Base-by-base conservation (phyloP, 495 filamentous ascomycete species). In the Evansstolkia leycettana region DNA sequence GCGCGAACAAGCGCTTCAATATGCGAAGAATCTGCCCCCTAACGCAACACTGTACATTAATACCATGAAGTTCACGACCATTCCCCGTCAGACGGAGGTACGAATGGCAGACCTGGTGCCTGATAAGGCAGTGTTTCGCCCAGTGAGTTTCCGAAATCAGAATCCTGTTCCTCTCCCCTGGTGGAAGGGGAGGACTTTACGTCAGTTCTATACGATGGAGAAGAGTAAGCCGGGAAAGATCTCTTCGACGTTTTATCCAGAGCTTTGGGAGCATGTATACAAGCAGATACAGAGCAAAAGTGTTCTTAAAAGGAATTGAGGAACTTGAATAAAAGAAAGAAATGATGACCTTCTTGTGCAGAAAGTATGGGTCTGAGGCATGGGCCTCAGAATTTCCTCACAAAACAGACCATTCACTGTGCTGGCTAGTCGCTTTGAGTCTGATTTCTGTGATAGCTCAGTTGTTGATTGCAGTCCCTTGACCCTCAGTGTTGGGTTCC, bases 31-130 rank as follows among this genome's bases (percentile, higher is more conserved):
- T 17, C 58, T 84, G 0, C 78, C 84, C 2, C 65, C 75, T 0
- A 65, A 67, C 7, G 76, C 80, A 1, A 64, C 62, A 17, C 47
- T 94, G 1, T 75, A 80, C 18, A 57, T 92, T 27, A 79, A 71
- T 12, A 88, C 79, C 10, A 77, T 87, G 64, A 76, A 74, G 16
- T 61, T 80, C 30, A 64, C 60, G 2, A 55, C 61, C 0, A 60
- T 64, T 18, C 62, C 62, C 1, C 54, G 61, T 1, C 50, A 50
- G 13, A 62, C 58, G 1, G 46, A 52, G 3, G 62, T 65, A 10
- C 51, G 53, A 18, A n/a, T 66, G 12, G 57, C 52, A 6, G 60
- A 67, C 33, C 46, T 69, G 0, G 46, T 58, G 7, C 37, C 55
- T 1, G 47, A 56, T 18, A 57, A 55, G 15, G 33, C 52, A 9